phyloP scores from a whole-genome alignment of 345 rosid genomes.

The Excoecaria cochinchinensis region DNA sequence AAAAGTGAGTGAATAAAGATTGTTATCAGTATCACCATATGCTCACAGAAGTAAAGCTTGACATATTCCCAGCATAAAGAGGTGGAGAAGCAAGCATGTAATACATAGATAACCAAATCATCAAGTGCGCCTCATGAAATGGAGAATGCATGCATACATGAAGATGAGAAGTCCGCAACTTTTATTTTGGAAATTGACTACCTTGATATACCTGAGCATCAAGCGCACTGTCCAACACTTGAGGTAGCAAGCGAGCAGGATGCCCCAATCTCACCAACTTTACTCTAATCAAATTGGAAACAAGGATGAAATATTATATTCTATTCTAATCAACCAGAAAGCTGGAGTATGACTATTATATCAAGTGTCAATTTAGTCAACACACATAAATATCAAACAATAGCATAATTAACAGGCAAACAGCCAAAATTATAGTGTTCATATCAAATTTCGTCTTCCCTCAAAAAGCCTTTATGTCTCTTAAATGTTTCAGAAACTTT shows the following conservation, averaged over 20 bases:
- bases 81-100: not conserved
- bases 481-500: not conserved
- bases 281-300: slow-evolving; percentile 37
- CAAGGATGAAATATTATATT: slow-evolving; percentile 3
- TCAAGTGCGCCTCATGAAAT: not conserved
- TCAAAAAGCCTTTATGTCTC: not conserved
- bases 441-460: not conserved
- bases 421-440: not conserved
- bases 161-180: not conserved
- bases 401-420: not conserved
- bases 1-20: not conserved
- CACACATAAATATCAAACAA: not conserved
- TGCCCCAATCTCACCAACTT: slow-evolving; percentile 95
- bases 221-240: slow-evolving; percentile 85
- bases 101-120: not conserved
- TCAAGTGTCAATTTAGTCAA: not conserved
- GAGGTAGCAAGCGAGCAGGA: slow-evolving; percentile 93
- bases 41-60: not conserved
- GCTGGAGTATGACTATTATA: not conserved
- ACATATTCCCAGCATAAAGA: not conserved
- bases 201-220: slow-evolving; percentile 68
- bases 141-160: not conserved
- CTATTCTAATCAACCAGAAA: not conserved
- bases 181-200: slow-evolving; percentile 2
- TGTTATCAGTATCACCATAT: not conserved